Evolutionary conservation across 2,329 filamentous ascomycete genomes (phyloP), one percentile per base, ranked within the genome.

Genomic region (Aspergillus oerlinghausenensis): DNA sequence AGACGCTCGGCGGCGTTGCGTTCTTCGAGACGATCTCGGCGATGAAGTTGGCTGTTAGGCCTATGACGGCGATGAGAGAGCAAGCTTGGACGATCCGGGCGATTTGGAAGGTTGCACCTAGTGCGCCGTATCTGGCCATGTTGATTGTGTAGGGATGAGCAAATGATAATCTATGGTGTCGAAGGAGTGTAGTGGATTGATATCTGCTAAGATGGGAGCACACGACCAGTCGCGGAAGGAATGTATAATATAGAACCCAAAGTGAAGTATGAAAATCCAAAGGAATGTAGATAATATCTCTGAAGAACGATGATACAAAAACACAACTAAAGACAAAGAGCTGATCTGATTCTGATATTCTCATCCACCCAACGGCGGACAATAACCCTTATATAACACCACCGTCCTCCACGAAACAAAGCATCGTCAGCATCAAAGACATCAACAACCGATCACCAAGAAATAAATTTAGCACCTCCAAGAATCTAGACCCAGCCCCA

Each of bases 21-120:
- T 86, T 82, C 23, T 80, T 82, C 47, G 80, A 77, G 48, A 90
- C 84, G 70, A 95, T 91, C 65, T 89, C 82, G 25, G 86, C 81
- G 67, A 96, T 87, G 74, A 96, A 95, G 74, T 92, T 91, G 67
- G 88, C 84, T 0, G 86, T 86, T 72, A 96, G 84, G 49, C 91
- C 90, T 62, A 96, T 88, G 63, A 94, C 85, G 57, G 86, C 80
- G 56, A 94, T 80, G 69, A 96, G 87, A 26, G 84, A 84, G 60
- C 88, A 75, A 58, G 84, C 81, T 71, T 95, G 87, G 63, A 92
- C 80, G 56, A 82, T 80, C 50, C 92, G 87, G 63, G 88, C 83
- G 63, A 85, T 78, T 57, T 89, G 85, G 77, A 95, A 96, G 64
- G 88, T 88, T 65, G 88, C 85, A 72, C 89, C 90, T 63, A 94